A percentile compares a stretch with the other conserved stretches of the same genome.
Conservation (phyloP, 495 filamentous ascomycete genomes). For the Cairneyella variabilis region DNA sequence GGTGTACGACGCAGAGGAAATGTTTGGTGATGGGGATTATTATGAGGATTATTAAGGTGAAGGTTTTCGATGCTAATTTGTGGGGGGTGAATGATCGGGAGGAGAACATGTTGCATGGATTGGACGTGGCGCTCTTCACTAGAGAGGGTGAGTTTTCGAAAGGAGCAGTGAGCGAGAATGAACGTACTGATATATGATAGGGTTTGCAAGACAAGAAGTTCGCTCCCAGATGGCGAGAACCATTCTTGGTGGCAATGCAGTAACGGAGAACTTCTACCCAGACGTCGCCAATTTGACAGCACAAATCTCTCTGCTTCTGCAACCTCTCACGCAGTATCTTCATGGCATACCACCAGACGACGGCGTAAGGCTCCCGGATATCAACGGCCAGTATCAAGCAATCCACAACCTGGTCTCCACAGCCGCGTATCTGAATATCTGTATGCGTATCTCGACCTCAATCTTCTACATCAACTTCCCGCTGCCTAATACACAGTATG, state of each 20-base stretch:
- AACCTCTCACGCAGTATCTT: constrained; percentile 37
- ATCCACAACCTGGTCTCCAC: constrained; percentile 40
- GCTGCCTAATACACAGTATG: constrained; percentile 36
- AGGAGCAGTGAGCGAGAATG: too few relatives aligned
- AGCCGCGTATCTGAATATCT: constrained; percentile 40
- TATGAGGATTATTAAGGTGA: constrained; percentile 36
- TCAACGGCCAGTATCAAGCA: constrained; percentile 35
- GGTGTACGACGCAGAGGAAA: constrained; percentile 29
- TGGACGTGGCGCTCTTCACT: constrained; percentile 30
- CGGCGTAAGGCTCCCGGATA: constrained; percentile 9
- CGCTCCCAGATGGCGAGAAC: constrained; percentile 30
- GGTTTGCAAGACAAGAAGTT: constrained; percentile 36
- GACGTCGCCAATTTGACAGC: constrained; percentile 36
- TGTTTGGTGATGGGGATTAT: constrained; percentile 40
- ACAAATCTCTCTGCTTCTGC: constrained; percentile 35
- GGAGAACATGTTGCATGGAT: constrained; percentile 30
- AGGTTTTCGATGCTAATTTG: constrained; percentile 40
- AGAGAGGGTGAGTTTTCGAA: constrained; percentile 37
- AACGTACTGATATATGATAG: constrained; percentile 21
- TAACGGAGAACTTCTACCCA: constrained; percentile 39
- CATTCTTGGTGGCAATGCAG: constrained; percentile 22
- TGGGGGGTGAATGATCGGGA: constrained; percentile 35
- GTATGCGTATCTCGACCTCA: constrained; percentile 37
- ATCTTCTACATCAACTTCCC: constrained; percentile 41
- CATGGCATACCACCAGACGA: constrained; percentile 20